A percentile compares a stretch with the other conserved stretches of the same genome.
These are phyloP conservation scores for Ascochyta pisi DNA, from an alignment of 2,329 filamentous ascomycete genomes.

Conservation along the genomic window DNA sequence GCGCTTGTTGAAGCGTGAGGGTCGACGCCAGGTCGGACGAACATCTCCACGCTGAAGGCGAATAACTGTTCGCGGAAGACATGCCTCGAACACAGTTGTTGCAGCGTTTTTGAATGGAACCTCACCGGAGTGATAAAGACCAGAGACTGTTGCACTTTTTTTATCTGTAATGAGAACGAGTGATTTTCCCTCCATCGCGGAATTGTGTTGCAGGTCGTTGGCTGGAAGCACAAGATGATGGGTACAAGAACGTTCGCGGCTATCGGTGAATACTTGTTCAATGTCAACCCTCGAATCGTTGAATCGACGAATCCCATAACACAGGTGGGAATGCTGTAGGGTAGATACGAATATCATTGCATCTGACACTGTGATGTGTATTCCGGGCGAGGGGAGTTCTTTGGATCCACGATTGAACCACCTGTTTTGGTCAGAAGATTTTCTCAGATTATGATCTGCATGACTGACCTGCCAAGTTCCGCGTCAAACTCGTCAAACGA, in stretches of 20 bases:
- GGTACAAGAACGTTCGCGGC: slow-evolving; percentile 35
- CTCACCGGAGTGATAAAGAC: slow-evolving; percentile 35
- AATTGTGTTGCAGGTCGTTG: slow-evolving; percentile 1
- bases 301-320: slow-evolving; percentile 50
- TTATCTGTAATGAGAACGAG: slow-evolving; percentile 47
- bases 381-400: slow-evolving; percentile 56
- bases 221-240: slow-evolving; percentile 34
- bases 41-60: slow-evolving; percentile 60
- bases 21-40: slow-evolving; percentile 46
- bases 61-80: slow-evolving; percentile 51
- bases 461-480: slow-evolving; percentile 26
- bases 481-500: slow-evolving; percentile 40
- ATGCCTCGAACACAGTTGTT: slow-evolving; percentile 51
- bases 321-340: slow-evolving; percentile 59
- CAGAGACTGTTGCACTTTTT: slow-evolving; percentile 35
- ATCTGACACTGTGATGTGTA: slow-evolving; percentile 57
- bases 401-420: slow-evolving; percentile 51
- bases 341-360: slow-evolving; percentile 63
- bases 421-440: slow-evolving; percentile 27
- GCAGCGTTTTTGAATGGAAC: slow-evolving; percentile 33
- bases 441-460: neutral
- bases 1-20: slow-evolving; percentile 17
- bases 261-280: slow-evolving; percentile 39
- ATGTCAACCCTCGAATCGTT: slow-evolving; percentile 32
- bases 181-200: slow-evolving; percentile 5